phyloP scores from a whole-genome alignment of 306 rosid species.

The Cyclanthera cordifolia region DNA sequence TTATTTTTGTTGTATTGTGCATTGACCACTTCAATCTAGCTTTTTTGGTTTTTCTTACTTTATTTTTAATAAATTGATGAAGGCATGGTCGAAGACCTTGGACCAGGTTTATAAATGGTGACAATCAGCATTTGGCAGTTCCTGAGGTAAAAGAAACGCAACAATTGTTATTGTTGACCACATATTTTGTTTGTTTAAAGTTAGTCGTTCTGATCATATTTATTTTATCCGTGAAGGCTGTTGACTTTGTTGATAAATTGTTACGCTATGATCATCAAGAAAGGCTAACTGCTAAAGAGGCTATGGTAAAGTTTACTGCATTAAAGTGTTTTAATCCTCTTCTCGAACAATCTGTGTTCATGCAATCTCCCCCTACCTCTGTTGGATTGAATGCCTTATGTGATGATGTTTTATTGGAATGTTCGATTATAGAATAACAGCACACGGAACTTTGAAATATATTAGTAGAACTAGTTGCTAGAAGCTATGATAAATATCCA shows the following conservation, averaged over 20 bases:
- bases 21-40: neutral
- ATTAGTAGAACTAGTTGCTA: too few relatives aligned
- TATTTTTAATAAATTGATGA: conserved; percentile 18
- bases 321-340: neutral
- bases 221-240: conserved; percentile 47
- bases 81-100: conserved; percentile 98
- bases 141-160: conserved; percentile 42
- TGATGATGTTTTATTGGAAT: too few relatives aligned
- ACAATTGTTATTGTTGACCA: neutral
- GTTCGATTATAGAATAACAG: neutral
- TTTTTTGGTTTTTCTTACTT: neutral
- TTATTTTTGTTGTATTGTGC: conserved; percentile 1
- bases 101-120: conserved; percentile 81
- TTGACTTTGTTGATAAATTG: conserved; percentile 93
- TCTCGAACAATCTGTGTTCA: too few relatives aligned
- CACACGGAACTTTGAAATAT: neutral
- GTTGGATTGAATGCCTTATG: too few relatives aligned
- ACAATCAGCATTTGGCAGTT: conserved; percentile 89
- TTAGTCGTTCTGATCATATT: neutral
- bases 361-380: too few relatives aligned
- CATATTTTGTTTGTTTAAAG: neutral
- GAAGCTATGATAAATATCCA: too few relatives aligned
- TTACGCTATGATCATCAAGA: conserved; percentile 92
- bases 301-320: conserved; percentile 52
- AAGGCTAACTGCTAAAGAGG: conserved; percentile 91